Evolutionary conservation across 345 rosid species (phyloP).

Genomic region (Citrus mangshanensis): DNA sequence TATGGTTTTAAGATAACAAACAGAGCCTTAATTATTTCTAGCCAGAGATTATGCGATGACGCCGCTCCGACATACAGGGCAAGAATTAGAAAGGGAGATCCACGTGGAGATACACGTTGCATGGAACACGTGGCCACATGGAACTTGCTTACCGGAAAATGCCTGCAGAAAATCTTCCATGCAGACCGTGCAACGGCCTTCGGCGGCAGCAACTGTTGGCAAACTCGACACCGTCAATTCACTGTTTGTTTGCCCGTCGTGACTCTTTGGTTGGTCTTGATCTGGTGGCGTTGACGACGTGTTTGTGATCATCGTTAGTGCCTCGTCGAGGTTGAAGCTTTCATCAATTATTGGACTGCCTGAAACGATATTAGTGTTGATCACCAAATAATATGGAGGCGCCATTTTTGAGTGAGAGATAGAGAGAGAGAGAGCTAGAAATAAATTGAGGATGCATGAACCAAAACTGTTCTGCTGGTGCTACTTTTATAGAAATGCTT

Average conservation of each 20-base stretch:
- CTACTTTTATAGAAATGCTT: not conserved
- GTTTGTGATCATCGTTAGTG: conserved; percentile 5
- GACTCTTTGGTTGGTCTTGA: not conserved
- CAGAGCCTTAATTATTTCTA: too few relatives aligned
- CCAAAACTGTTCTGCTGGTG: not conserved
- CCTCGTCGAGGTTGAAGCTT: conserved; percentile 33
- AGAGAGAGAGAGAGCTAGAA: too few relatives aligned
- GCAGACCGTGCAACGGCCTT: conserved; percentile 25
- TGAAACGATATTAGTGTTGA: too few relatives aligned
- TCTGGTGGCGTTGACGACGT: not conserved
- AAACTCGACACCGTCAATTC: conserved; percentile 1
- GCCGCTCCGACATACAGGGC: conserved; percentile 31
- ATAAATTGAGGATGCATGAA: too few relatives aligned
- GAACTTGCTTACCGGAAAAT: conserved; percentile 11
- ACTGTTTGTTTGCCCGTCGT: not conserved
- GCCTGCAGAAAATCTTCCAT: conserved; percentile 22
- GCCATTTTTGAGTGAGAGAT: not conserved
- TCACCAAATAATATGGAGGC: not conserved
- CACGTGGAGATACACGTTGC: conserved; percentile 25
- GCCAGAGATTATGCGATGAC: conserved; percentile 6
- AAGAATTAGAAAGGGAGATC: conserved; percentile 24
- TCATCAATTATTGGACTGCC: not conserved
- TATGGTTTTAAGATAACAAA: too few relatives aligned
- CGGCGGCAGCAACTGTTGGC: not conserved
- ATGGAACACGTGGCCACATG: conserved; percentile 35